Evolutionary conservation across 345 rosid species (phyloP).

Genomic region (Arabis hirsuta): DNA sequence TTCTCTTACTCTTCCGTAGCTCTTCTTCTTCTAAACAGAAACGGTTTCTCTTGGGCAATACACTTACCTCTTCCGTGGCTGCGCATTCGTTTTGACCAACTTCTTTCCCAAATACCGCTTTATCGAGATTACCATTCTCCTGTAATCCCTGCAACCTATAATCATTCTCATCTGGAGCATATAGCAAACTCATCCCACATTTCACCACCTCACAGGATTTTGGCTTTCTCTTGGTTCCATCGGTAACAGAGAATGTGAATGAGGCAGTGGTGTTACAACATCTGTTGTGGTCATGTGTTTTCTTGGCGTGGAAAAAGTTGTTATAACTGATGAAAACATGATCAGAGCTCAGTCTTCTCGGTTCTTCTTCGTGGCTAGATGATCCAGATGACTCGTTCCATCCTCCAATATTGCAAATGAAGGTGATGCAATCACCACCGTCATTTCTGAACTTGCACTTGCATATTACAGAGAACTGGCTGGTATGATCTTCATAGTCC

Average conservation of each 20-base stretch:
- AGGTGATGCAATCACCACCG: slow-evolving; percentile 24
- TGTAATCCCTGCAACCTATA: slow-evolving; percentile 28
- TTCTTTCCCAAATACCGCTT: background rate
- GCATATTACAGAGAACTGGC: slow-evolving; percentile 21
- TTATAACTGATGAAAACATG: slow-evolving; percentile 40
- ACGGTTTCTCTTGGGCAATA: slow-evolving; percentile 29
- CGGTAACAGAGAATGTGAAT: slow-evolving; percentile 33
- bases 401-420: slow-evolving; percentile 35
- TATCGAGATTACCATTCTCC: slow-evolving; percentile 19
- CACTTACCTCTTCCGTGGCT: background rate
- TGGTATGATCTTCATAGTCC: slow-evolving; percentile 29
- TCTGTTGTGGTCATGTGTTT: slow-evolving; percentile 14
- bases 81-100: background rate
- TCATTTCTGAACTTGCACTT: slow-evolving; percentile 36
- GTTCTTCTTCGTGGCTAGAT: slow-evolving; percentile 34
- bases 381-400: slow-evolving; percentile 33
- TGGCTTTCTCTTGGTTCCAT: slow-evolving; percentile 34
- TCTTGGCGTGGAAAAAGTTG: slow-evolving; percentile 31
- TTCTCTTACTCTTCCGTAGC: slow-evolving; percentile 24
- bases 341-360: slow-evolving; percentile 34
- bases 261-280: slow-evolving; percentile 38
- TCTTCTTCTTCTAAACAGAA: slow-evolving; percentile 25
- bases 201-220: slow-evolving; percentile 35
- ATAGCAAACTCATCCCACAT: slow-evolving; percentile 42
- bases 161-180: slow-evolving; percentile 39